Evolutionary conservation across 2,329 filamentous ascomycete genomes (phyloP), one percentile per base, ranked within the genome.

Genomic region (Moelleriella libera): DNA sequence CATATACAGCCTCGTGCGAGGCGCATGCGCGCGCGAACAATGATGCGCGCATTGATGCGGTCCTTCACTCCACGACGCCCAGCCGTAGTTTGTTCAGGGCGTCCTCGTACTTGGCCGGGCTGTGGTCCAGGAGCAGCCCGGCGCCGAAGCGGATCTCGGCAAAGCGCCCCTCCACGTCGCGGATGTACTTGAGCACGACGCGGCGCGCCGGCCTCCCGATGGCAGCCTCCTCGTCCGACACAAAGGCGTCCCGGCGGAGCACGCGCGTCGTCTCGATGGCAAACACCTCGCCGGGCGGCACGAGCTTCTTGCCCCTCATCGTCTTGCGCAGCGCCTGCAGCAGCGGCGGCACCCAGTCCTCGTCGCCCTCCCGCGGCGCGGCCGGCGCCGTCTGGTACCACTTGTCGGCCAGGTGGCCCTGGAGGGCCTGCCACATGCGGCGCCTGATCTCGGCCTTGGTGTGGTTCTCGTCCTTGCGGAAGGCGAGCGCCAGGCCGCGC

Each of bases 231-330:
- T 61, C 66, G 29, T 57, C 66, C 50, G 55, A 61, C 56, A 74
- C 55, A 42, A 85, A 83, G 0, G 82, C 79, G 56, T 85, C 78
- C 10, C 83, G 68, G 53, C 83, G 72, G 50, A 88, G 65, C 4
- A 85, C 83, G 7, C 72, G 71, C 58, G 78, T 79, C 29, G 74
- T 82, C 63, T 87, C 83, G 2, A 88, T 72, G 2, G 80, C 68
- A 56, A 88, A 88, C 0, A 88, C 81, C 59, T 89, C 84, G 1
- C 85, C 85, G 0, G 85, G 85, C 1, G 85, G 85, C 44, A 87
- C 65, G 2, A 89, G 69, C 57, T 88, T 88, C 32, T 75, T 68
- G 46, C 75, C 81, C 51, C 76, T 71, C 80, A 88, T 85, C 54
- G 73, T 78, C 3, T 75, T 76, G 2, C 84, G 72, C 12, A 89